Percentiles rank a stretch among this genome's conserved stretches.
phyloP scores from a whole-genome alignment of 495 filamentous ascomycete genomes.

The Melanomma pulvis-pyrius region DNA sequence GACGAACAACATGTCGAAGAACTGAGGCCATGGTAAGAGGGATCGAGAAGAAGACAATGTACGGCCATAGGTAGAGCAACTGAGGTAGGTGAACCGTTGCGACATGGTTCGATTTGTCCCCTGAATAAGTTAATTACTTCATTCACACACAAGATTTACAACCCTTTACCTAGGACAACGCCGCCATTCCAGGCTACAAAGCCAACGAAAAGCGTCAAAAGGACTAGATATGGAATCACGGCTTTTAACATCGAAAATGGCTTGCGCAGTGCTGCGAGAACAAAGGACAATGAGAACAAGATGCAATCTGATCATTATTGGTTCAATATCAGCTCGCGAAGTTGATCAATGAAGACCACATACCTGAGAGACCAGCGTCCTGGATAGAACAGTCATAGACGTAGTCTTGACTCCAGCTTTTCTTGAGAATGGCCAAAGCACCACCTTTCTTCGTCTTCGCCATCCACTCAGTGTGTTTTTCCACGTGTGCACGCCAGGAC shows the following conservation, averaged over 20 bases:
- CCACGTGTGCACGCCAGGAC: too few relatives aligned
- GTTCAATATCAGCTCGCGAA: background rate
- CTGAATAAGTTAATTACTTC: constrained; percentile 47
- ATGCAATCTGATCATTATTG: constrained; percentile 56
- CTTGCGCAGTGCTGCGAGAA: constrained; percentile 58
- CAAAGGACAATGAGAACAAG: constrained; percentile 62
- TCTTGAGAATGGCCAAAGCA: background rate
- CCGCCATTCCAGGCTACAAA: constrained; percentile 88
- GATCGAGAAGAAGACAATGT: constrained; percentile 84
- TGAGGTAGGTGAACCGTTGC: constrained; percentile 87
- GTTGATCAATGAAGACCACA: background rate
- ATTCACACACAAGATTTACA: background rate
- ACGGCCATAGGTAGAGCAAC: constrained; percentile 93
- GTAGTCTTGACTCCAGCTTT: constrained; percentile 40
- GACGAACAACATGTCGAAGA: constrained; percentile 30
- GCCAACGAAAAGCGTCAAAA: constrained; percentile 67
- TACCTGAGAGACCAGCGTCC: constrained; percentile 28
- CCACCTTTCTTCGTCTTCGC: too few relatives aligned
- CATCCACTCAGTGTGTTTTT: background rate
- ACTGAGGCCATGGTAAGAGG: constrained; percentile 67
- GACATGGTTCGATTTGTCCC: constrained; percentile 91
- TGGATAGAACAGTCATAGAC: constrained; percentile 64
- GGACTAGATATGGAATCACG: constrained; percentile 67
- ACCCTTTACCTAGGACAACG: constrained; percentile 75
- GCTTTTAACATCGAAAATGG: constrained; percentile 52